phyloP scores from a whole-genome alignment of 2,329 filamentous ascomycete genomes.

The Cladophialophora yegresii region DNA sequence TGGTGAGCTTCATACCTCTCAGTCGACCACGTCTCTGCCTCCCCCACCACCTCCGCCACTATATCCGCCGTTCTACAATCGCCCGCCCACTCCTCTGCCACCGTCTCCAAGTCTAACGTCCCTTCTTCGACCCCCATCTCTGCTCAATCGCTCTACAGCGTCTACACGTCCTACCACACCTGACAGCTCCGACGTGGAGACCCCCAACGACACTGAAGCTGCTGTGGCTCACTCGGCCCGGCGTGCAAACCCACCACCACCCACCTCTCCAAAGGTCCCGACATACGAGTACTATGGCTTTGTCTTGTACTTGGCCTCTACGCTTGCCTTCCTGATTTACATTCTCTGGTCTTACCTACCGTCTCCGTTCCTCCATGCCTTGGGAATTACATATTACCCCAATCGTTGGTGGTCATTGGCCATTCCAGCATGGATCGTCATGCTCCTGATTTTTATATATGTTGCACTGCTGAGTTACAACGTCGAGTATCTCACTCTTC shows the following conservation, averaged over 20 bases:
- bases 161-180: slow-evolving; percentile 91
- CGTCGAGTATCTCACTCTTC: slow-evolving; percentile 80
- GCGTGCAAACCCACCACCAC: slow-evolving; percentile 67
- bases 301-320: slow-evolving; percentile 88
- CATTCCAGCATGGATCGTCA: slow-evolving; percentile 85
- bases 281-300: slow-evolving; percentile 99
- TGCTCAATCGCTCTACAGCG: slow-evolving; percentile 49
- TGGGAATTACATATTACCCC: slow-evolving; percentile 95
- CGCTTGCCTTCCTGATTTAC: slow-evolving; percentile 73
- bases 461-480: slow-evolving; percentile 90
- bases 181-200: slow-evolving; percentile 85
- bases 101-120: slow-evolving; percentile 92
- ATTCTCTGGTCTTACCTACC: slow-evolving; percentile 87
- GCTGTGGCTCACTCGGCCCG: slow-evolving; percentile 63
- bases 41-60: slow-evolving; percentile 51
- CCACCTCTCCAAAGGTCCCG: slow-evolving; percentile 89
- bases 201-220: slow-evolving; percentile 60
- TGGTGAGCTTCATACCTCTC: slow-evolving; percentile 26
- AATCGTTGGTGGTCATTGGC: slow-evolving; percentile 98
- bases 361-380: slow-evolving; percentile 83
- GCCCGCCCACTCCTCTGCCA: slow-evolving; percentile 90
- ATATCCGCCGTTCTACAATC: slow-evolving; percentile 93
- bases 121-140: slow-evolving; percentile 71
- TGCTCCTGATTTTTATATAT: slow-evolving; percentile 88
- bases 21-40: slow-evolving; percentile 39